phyloP scores from a whole-genome alignment of 192 early-diverging fungal genomes.

The Spizellomyces punctatus region DNA sequence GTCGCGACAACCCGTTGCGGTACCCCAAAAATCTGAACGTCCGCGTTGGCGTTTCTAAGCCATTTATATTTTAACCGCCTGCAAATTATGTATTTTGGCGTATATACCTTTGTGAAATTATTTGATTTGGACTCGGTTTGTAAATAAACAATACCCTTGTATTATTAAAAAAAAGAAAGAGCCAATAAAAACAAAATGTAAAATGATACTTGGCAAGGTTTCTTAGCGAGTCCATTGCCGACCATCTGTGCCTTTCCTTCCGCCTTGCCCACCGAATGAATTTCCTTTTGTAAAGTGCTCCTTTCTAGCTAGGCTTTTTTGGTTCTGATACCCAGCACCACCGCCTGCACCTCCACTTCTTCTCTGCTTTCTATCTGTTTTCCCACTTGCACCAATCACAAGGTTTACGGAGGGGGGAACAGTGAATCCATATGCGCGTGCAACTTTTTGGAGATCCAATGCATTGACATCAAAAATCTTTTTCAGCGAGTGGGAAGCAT shows the following conservation, averaged over 20 bases:
- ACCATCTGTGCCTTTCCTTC: constrained; percentile 36
- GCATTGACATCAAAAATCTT: constrained; percentile 92
- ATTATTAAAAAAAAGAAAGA: no score
- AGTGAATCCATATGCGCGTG: constrained; percentile 92
- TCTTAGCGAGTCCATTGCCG: constrained; percentile 45
- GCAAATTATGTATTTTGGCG: no score
- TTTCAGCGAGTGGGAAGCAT: constrained; percentile 94
- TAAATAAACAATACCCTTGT: no score
- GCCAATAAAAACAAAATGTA: no score
- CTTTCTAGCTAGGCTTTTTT: constrained; percentile 25
- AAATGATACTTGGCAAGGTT: neutral
- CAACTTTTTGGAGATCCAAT: constrained; percentile 90
- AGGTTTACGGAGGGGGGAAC: constrained; percentile 95
- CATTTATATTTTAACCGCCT: no score
- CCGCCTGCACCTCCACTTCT: constrained; percentile 15
- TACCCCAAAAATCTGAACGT: no score
- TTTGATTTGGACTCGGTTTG: no score
- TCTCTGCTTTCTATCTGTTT: constrained; percentile 48
- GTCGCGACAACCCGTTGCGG: no score
- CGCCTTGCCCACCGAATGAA: constrained; percentile 12
- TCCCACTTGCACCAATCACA: constrained; percentile 50
- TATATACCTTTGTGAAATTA: no score
- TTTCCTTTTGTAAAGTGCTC: constrained; percentile 32
- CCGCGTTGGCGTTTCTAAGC: no score
- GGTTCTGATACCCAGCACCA: constrained; percentile 38